These are phyloP conservation scores for Sugiyamaella pinicola DNA, from an alignment of 1,139 yeast species.

Conservation along the genomic window DNA sequence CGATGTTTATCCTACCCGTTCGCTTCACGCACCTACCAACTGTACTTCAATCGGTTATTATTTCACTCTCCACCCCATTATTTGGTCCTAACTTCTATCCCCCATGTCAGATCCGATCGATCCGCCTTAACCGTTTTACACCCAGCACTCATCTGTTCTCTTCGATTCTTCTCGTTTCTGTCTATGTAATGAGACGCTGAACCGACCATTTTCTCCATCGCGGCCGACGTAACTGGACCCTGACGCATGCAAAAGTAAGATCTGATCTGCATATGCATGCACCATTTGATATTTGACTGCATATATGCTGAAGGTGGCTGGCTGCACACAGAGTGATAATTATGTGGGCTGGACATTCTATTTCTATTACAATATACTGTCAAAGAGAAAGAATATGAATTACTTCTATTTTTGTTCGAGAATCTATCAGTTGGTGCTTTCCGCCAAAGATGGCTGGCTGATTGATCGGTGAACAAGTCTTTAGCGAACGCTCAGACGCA, in stretches of 20 bases:
- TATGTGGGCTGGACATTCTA: slow-evolving; percentile 6
- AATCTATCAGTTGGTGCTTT: neutral
- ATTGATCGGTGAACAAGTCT: neutral
- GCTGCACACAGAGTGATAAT: slow-evolving; percentile 5
- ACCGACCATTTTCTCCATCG: neutral
- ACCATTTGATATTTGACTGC: neutral
- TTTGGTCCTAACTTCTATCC: neutral
- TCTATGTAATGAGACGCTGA: no score
- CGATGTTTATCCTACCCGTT: no score
- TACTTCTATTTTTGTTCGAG: neutral
- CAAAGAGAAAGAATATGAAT: neutral
- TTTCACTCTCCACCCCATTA: neutral
- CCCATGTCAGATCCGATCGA: neutral
- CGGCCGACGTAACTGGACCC: neutral
- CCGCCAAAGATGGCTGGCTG: slow-evolving; percentile 7
- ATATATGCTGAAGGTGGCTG: slow-evolving; percentile 14
- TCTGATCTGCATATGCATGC: slow-evolving; percentile 6
- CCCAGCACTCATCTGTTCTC: no score
- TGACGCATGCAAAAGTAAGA: neutral
- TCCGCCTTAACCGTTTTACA: neutral
- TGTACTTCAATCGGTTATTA: neutral
- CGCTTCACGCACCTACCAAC: neutral
- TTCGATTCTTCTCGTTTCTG: no score
- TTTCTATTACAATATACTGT: neutral
- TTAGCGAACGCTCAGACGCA: slow-evolving; percentile 8